Conservation (phyloP, 179 eudicot genomes). For the Spergularia azorica region DNA sequence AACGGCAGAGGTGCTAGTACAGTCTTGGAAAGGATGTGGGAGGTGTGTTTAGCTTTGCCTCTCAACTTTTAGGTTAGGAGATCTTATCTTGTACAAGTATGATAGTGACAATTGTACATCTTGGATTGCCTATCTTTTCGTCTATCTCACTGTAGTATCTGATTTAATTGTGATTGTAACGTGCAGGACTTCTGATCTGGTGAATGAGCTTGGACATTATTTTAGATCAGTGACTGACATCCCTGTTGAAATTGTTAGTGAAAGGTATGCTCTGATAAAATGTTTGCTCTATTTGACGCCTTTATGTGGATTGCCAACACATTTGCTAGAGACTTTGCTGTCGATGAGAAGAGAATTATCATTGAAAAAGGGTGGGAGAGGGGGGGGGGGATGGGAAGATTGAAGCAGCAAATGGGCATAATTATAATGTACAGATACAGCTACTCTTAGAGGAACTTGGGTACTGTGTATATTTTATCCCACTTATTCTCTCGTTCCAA, state of each 20-base stretch:
- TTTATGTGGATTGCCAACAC: background rate
- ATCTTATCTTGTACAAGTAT: background rate
- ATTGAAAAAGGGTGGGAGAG: background rate
- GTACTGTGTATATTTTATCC: background rate
- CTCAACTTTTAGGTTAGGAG: background rate
- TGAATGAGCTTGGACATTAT: conserved; percentile 52
- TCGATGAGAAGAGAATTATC: background rate
- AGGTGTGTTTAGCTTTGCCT: conserved; percentile 43
- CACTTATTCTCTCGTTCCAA: background rate
- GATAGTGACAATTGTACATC: background rate
- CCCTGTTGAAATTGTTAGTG: conserved; percentile 77
- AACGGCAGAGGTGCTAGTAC: conserved; percentile 79
- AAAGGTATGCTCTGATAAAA: conserved; percentile 50
- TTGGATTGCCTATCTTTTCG: background rate
- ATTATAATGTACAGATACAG: background rate
- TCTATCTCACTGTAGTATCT: background rate
- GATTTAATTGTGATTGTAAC: background rate
- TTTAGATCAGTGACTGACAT: conserved; percentile 59
- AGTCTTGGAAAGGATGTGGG: conserved; percentile 60
- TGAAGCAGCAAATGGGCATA: background rate
- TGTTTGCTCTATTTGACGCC: conserved; percentile 12
- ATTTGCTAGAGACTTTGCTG: background rate
- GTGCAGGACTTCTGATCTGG: conserved; percentile 64
- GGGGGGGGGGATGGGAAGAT: background rate
- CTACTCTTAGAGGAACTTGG: background rate